A percentile compares a stretch with the other conserved stretches of the same genome.
phyloP scores from a whole-genome alignment of 2,329 filamentous ascomycete genomes.

The Trichoderma hamatum region DNA sequence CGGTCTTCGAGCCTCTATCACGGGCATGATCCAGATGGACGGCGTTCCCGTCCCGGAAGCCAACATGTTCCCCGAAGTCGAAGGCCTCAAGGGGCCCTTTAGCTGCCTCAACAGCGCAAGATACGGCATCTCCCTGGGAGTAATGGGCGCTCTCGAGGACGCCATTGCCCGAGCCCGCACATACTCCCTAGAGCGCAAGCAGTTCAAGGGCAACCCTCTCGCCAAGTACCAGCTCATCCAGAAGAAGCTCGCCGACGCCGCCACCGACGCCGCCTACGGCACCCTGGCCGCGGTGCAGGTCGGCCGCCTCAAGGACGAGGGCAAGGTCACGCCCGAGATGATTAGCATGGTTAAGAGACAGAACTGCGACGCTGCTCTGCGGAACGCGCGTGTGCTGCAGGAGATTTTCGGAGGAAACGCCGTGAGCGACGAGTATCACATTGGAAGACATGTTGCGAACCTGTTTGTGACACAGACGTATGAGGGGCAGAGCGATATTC shows the following conservation, averaged over 20 bases:
- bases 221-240: slow-evolving; percentile 97
- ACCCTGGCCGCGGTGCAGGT: slow-evolving; percentile 90
- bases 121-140: slow-evolving; percentile 91
- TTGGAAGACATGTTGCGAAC: slow-evolving; percentile 93
- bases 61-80: slow-evolving; percentile 92
- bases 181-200: slow-evolving; percentile 90
- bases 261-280: slow-evolving; percentile 88
- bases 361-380: slow-evolving; percentile 89
- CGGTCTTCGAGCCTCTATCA: slow-evolving; percentile 87
- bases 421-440: slow-evolving; percentile 95
- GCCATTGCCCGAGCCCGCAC: slow-evolving; percentile 77
- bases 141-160: slow-evolving; percentile 93
- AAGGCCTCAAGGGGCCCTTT: slow-evolving; percentile 87
- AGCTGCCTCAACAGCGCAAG: slow-evolving; percentile 91
- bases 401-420: slow-evolving; percentile 98
- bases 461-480: slow-evolving; percentile 98
- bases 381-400: slow-evolving; percentile 78
- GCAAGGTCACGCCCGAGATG: slow-evolving; percentile 90
- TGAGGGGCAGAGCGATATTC: slow-evolving; percentile 97
- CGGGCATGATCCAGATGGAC: slow-evolving; percentile 97
- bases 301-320: slow-evolving; percentile 88
- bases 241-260: slow-evolving; percentile 94
- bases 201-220: slow-evolving; percentile 94
- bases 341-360: slow-evolving; percentile 96
- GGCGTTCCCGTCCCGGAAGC: slow-evolving; percentile 82